Evolutionary conservation across 2,329 filamentous ascomycete species (phyloP).

Genomic region (Alternaria sp.): DNA sequence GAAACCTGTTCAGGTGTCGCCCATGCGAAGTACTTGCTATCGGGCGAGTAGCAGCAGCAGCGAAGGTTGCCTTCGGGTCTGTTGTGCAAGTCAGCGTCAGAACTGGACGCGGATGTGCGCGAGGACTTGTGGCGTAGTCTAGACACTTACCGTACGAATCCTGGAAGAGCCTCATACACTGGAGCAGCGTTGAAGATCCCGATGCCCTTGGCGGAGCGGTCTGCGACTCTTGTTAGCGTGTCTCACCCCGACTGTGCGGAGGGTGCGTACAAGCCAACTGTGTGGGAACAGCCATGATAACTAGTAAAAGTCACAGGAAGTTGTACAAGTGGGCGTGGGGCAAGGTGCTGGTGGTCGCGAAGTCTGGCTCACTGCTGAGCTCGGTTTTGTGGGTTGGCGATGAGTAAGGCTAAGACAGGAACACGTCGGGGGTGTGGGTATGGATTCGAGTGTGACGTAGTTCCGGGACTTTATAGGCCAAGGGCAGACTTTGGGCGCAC

Average conservation of each 20-base stretch:
- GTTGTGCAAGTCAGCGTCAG: slow-evolving; percentile 16
- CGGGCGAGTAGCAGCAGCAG: slow-evolving; percentile 94
- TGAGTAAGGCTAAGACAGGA: slow-evolving; percentile 36
- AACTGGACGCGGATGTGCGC: background rate
- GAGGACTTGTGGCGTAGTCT: background rate
- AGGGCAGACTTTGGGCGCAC: slow-evolving; percentile 41
- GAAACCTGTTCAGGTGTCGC: slow-evolving; percentile 83
- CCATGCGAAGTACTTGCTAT: slow-evolving; percentile 96
- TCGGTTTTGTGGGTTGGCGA: slow-evolving; percentile 33
- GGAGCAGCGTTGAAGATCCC: slow-evolving; percentile 91
- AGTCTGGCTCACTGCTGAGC: slow-evolving; percentile 34
- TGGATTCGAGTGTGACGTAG: slow-evolving; percentile 36
- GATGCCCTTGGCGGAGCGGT: slow-evolving; percentile 95
- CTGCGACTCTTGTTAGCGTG: slow-evolving; percentile 47
- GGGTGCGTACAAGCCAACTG: slow-evolving; percentile 81
- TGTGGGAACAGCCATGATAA: slow-evolving; percentile 91
- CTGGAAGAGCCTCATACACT: slow-evolving; percentile 82
- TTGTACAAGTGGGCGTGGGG: slow-evolving; percentile 32
- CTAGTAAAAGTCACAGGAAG: slow-evolving; percentile 84
- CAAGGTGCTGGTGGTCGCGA: slow-evolving; percentile 42
- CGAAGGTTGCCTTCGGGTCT: slow-evolving; percentile 93
- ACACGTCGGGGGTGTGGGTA: slow-evolving; percentile 34
- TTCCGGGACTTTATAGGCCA: slow-evolving; percentile 23
- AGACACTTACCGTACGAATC: slow-evolving; percentile 66
- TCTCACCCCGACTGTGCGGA: background rate